A percentile compares a stretch with the other conserved stretches of the same genome.
Conservation (phyloP, 371 early-diverging fungal genomes). For the Mortierella sp. region DNA sequence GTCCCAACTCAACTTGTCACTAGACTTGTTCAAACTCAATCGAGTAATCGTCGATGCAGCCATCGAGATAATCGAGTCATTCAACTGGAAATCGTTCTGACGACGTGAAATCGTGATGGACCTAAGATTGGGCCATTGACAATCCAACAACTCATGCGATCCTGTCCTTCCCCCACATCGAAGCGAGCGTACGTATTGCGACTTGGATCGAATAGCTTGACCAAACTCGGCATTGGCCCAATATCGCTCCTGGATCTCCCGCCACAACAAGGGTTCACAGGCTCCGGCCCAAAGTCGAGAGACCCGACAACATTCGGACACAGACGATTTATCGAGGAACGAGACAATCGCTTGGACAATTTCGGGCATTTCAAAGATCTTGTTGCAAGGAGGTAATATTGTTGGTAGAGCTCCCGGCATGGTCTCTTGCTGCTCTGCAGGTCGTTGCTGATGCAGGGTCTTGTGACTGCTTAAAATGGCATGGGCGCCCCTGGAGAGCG, state of each 20-base stretch:
- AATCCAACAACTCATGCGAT: conserved; percentile 35
- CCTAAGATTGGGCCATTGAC: conserved; percentile 28
- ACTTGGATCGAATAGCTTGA: conserved; percentile 11
- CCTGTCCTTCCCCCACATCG: conserved; percentile 42
- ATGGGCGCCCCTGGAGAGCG: no score
- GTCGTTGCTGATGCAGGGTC: not conserved
- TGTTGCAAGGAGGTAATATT: conserved; percentile 31
- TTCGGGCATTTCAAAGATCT: conserved; percentile 50
- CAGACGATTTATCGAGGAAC: conserved; percentile 46
- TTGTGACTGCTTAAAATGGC: no score
- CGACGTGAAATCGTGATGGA: conserved; percentile 27
- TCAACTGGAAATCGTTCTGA: conserved; percentile 21
- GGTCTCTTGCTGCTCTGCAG: not conserved
- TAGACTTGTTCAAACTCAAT: conserved; percentile 26
- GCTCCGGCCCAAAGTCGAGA: conserved; percentile 29
- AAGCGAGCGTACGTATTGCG: conserved; percentile 39
- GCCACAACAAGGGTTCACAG: conserved; percentile 42
- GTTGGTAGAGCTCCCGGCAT: conserved; percentile 17
- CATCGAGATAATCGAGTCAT: conserved; percentile 25
- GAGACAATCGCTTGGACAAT: conserved; percentile 42
- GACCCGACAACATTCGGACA: conserved; percentile 39
- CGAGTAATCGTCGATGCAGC: conserved; percentile 21
- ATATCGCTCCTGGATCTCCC: conserved; percentile 41
- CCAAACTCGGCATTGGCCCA: conserved; percentile 41
- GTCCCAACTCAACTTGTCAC: conserved; percentile 1